phyloP scores from a whole-genome alignment of 306 rosid genomes.

The Quercus gilva region DNA sequence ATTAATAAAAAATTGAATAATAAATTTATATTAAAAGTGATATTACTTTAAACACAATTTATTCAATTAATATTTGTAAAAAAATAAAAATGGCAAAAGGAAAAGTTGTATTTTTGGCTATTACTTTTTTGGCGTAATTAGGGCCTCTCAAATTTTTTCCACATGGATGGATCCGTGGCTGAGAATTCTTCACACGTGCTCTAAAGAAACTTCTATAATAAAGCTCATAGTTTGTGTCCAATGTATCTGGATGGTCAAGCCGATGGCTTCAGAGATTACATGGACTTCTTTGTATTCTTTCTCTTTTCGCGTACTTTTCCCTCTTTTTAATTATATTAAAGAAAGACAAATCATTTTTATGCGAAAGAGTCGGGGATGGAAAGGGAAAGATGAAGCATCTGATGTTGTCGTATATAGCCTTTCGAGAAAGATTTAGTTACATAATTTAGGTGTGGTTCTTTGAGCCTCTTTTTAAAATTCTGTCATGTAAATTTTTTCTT shows the following conservation, averaged over 20 bases:
- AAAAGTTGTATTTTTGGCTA: no score
- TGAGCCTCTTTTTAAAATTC: accelerated
- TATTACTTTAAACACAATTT: no score
- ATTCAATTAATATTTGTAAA: no score
- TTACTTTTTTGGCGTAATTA: neutral
- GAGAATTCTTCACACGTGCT: slow-evolving; percentile 35
- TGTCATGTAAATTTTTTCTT: accelerated
- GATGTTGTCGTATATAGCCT: accelerated
- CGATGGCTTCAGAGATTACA: slow-evolving; percentile 48
- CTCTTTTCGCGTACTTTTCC: neutral
- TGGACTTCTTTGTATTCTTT: slow-evolving; percentile 5
- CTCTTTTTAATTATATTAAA: neutral
- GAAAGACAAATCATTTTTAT: neutral
- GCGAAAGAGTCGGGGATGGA: neutral
- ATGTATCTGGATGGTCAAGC: slow-evolving; percentile 71
- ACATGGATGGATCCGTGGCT: slow-evolving; percentile 3
- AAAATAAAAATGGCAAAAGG: no score
- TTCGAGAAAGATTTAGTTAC: no score
- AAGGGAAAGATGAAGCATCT: neutral
- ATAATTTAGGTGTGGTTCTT: accelerated
- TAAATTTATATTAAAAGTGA: no score
- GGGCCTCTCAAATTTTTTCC: neutral
- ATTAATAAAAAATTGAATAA: no score
- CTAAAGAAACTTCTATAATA: slow-evolving; percentile 23
- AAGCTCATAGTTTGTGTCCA: slow-evolving; percentile 24